Evolutionary conservation across 768 basidiomycete species (phyloP).

Genomic region (Mycena maculata): DNA sequence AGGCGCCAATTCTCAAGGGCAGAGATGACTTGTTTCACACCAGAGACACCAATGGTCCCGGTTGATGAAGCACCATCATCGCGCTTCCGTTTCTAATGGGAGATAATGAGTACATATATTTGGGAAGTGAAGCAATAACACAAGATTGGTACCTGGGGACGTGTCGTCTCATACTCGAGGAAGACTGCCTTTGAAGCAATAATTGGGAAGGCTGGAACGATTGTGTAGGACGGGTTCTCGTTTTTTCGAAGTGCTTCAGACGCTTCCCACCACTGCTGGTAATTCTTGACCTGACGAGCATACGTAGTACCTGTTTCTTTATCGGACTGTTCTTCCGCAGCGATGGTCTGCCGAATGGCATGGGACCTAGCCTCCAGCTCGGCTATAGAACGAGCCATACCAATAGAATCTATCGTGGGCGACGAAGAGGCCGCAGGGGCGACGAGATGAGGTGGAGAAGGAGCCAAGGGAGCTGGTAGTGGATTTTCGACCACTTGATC

Average conservation of each 20-base stretch:
- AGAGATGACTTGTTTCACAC: neutral
- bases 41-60: neutral
- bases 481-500: constrained; percentile 11
- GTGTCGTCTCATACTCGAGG: constrained; percentile 18
- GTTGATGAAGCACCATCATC: neutral
- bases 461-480: neutral
- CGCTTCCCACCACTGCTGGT: constrained; percentile 9
- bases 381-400: neutral
- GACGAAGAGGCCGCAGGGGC: no score
- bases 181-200: constrained; percentile 10
- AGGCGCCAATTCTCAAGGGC: constrained; percentile 10
- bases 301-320: constrained; percentile 4
- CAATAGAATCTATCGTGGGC: no score
- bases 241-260: neutral
- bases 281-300: constrained; percentile 4
- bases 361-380: constrained; percentile 8
- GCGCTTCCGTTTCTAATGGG: constrained; percentile 11
- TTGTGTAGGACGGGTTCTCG: neutral
- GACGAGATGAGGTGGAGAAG: neutral
- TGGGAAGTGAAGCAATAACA: neutral
- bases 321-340: constrained; percentile 15
- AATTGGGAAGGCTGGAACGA: constrained; percentile 11
- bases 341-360: neutral
- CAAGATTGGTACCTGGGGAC: constrained; percentile 1
- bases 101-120: neutral